Evolutionary conservation across 2,329 filamentous ascomycete species (phyloP), one percentile per base, ranked within the genome.

Genomic region (Aspergillus piperis): DNA sequence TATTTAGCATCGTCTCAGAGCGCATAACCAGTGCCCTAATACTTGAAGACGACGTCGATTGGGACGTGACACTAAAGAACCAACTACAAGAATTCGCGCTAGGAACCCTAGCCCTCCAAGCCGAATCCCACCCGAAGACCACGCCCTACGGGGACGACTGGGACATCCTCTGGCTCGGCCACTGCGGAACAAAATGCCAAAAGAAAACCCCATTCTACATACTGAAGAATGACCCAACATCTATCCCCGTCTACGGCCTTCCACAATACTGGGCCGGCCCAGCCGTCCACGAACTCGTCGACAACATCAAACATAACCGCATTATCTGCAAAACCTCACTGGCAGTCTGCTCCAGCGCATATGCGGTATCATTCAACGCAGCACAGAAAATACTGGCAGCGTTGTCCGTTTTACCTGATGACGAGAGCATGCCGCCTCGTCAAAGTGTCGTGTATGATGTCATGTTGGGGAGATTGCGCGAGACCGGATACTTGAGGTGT

Each of bases 1-100:
- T 8, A 15, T 5, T 27, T 27, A 50, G 47, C 2, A 50, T 50
- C 15, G 15, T 50, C 25, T 32, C 47, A 15, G 23, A 30, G 3
- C 47, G 47, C 8, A 17, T 30, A 13, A 32, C 25, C 23, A 60
- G 21, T 15, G 5, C 85, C 85, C 1, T 82, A 78, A 73, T 82
- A 53, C 77, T 81, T n/a, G 75, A 78, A 57, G 75, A 78, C 52
- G 75, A 77, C 52, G 71, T 73, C 30, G 76, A 77, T 58, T 77
- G 71, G 71, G 76, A 78, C 58, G 64, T 75, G 5, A 64, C 65
- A 3, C 63, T 78, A 8, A 73, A 72, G 48, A 57, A 67, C 7
- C 71, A 75, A 56, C 71, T 73, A 47, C 42, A 48, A 2, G 56
- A 71, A 2, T 64, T 78, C 30, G 71, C 74, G 1, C 63, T 71